Evolutionary conservation across 495 filamentous ascomycete species (phyloP).

Genomic region (Trichoderma virens): DNA sequence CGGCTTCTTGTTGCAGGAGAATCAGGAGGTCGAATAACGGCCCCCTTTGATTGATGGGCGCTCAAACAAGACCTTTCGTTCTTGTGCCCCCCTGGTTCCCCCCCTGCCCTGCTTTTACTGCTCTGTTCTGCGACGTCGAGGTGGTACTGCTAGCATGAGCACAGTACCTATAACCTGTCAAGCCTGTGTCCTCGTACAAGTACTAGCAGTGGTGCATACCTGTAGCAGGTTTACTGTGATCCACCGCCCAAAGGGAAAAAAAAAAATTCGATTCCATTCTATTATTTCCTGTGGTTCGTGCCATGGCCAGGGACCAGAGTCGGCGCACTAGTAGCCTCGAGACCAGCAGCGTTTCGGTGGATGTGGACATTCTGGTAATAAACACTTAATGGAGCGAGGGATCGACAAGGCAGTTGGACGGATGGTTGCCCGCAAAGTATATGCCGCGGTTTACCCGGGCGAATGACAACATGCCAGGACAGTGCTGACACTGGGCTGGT

Average conservation of each 20-base stretch:
- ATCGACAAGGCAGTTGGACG: conserved; percentile 2
- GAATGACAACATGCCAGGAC: neutral
- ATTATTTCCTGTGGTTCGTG: neutral
- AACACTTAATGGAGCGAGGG: neutral
- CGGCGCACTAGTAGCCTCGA: conserved; percentile 4
- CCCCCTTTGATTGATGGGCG: neutral
- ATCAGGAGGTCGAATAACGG: neutral
- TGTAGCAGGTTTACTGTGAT: neutral
- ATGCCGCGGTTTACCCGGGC: neutral
- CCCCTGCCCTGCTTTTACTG: neutral
- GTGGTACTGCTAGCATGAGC: neutral
- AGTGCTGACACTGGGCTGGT: neutral
- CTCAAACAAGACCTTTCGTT: neutral
- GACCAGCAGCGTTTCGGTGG: neutral
- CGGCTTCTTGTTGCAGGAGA: conserved; percentile 8
- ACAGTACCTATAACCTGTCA: too few relatives aligned
- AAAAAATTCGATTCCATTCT: neutral
- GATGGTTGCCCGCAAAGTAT: neutral
- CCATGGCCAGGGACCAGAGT: neutral
- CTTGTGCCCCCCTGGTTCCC: neutral
- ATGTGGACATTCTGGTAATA: too few relatives aligned
- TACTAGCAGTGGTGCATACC: neutral
- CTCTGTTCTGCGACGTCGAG: neutral
- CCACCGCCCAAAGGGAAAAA: neutral
- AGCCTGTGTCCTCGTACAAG: too few relatives aligned